Conservation (phyloP, 2,329 filamentous ascomycete genomes). For the Cercospora canescens region DNA sequence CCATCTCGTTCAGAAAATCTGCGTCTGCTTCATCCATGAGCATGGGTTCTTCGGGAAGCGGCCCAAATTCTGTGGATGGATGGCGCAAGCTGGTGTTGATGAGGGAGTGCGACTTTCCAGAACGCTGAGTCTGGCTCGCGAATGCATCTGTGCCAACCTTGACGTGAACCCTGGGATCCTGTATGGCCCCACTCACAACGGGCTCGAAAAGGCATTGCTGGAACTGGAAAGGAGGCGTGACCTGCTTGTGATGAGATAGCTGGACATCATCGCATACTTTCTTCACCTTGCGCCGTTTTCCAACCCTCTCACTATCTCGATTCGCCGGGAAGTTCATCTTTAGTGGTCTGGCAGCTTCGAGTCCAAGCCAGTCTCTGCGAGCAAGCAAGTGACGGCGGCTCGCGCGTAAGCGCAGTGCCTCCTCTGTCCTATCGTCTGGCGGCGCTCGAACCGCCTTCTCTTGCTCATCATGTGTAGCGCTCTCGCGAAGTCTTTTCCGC, state of each 20-base stretch:
- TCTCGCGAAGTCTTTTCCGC: not conserved
- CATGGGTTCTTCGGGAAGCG: slow-evolving; percentile 35
- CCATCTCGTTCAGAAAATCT: not conserved
- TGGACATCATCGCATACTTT: slow-evolving; percentile 11
- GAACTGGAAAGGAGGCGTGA: slow-evolving; percentile 26
- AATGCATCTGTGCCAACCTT: slow-evolving; percentile 36
- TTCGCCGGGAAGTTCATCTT: slow-evolving; percentile 26
- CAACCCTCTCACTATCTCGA: slow-evolving; percentile 28
- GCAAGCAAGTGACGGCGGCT: slow-evolving; percentile 28
- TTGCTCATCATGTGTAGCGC: not conserved
- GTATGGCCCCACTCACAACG: slow-evolving; percentile 31
- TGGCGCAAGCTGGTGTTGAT: slow-evolving; percentile 26
- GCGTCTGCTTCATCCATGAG: slow-evolving; percentile 30
- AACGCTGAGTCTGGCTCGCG: slow-evolving; percentile 29
- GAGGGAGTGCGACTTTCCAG: slow-evolving; percentile 16
- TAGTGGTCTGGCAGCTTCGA: slow-evolving; percentile 29
- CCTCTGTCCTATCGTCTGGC: not conserved
- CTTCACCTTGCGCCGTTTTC: slow-evolving; percentile 32
- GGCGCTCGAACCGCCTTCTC: not conserved
- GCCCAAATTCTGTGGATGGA: slow-evolving; percentile 26
- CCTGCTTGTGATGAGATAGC: slow-evolving; percentile 8
- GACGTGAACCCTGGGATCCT: slow-evolving; percentile 28
- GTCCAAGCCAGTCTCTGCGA: slow-evolving; percentile 35
- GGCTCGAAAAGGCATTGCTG: slow-evolving; percentile 9
- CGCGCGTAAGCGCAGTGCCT: not conserved